Evolutionary conservation across 225 moss, liverwort and hornwort genomes (phyloP).

Genomic region (Marchantia paleacea): DNA sequence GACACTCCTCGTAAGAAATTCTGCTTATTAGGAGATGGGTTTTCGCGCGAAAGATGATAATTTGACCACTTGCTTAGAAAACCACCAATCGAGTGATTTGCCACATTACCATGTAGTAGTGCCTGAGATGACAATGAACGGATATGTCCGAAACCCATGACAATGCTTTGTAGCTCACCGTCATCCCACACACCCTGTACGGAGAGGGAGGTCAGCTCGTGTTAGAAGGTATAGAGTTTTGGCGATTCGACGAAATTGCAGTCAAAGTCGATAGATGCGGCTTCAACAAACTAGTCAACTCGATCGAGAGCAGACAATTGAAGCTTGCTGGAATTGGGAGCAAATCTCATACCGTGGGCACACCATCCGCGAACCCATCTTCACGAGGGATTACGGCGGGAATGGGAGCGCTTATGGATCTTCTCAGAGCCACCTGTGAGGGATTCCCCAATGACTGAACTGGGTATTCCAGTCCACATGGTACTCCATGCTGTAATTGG

Average conservation of each 20-base stretch:
- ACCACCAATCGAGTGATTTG: too few relatives aligned
- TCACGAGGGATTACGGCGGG: slow-evolving; percentile 4
- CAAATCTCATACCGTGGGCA: slow-evolving; percentile 20
- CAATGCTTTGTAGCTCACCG: slow-evolving; percentile 63
- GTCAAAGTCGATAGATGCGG: not conserved
- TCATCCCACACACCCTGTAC: slow-evolving; percentile 25
- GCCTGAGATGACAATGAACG: slow-evolving; percentile 6
- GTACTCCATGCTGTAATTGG: slow-evolving; percentile 25
- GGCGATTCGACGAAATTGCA: not conserved
- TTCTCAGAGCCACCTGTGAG: slow-evolving; percentile 19
- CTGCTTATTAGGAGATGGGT: too few relatives aligned
- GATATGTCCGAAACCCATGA: slow-evolving; percentile 55
- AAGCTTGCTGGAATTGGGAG: too few relatives aligned
- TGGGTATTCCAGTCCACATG: slow-evolving; percentile 31
- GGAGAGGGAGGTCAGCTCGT: not conserved
- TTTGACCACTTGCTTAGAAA: not conserved
- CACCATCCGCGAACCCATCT: slow-evolving; percentile 20
- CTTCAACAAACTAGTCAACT: not conserved
- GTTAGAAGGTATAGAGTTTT: not conserved
- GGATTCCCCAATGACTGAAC: slow-evolving; percentile 21
- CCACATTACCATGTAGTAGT: slow-evolving; percentile 2
- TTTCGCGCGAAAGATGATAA: too few relatives aligned
- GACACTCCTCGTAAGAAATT: too few relatives aligned
- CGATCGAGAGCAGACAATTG: too few relatives aligned
- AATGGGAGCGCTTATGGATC: slow-evolving; percentile 20